Evolutionary conservation across 108 stramenopile genomes (phyloP).

Genomic region (Schizochytrium sp.): DNA sequence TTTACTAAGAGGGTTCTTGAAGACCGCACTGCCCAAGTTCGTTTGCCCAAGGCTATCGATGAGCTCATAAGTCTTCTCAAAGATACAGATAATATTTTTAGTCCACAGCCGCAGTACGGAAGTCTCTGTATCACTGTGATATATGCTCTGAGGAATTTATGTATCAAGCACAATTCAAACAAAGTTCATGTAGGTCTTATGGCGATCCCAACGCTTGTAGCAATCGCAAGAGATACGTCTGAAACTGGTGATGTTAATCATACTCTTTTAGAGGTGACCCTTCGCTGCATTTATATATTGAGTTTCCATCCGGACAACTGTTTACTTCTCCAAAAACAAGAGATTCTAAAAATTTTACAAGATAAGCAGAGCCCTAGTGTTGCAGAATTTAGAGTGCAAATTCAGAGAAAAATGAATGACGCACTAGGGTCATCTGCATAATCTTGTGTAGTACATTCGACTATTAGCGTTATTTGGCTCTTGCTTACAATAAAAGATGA

Average conservation of each 20-base stretch:
- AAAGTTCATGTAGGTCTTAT: constrained; percentile 4
- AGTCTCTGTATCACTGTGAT: constrained; percentile 46
- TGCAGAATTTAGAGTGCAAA: constrained; percentile 8
- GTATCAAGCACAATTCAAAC: constrained; percentile 9
- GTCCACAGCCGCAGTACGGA: background rate
- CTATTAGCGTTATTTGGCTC: no score
- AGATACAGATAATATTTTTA: background rate
- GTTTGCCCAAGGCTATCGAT: constrained; percentile 21
- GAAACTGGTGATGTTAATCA: background rate
- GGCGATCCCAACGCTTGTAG: constrained; percentile 2
- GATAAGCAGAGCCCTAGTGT: background rate
- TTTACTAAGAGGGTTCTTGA: background rate
- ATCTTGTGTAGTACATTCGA: no score
- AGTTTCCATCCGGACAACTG: constrained; percentile 35
- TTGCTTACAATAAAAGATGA: no score
- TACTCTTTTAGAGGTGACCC: constrained; percentile 28
- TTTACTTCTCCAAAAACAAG: constrained; percentile 1
- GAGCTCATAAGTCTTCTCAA: constrained; percentile 1
- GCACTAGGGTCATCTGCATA: background rate
- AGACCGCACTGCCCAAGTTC: background rate
- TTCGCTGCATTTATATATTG: constrained; percentile 25
- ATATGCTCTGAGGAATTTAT: constrained; percentile 29
- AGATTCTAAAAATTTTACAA: constrained; percentile 23
- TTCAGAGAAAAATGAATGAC: constrained; percentile 4
- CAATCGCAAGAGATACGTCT: background rate